Evolutionary conservation across 108 stramenopile species (phyloP).

Genomic region (Bacterosira constricta): DNA sequence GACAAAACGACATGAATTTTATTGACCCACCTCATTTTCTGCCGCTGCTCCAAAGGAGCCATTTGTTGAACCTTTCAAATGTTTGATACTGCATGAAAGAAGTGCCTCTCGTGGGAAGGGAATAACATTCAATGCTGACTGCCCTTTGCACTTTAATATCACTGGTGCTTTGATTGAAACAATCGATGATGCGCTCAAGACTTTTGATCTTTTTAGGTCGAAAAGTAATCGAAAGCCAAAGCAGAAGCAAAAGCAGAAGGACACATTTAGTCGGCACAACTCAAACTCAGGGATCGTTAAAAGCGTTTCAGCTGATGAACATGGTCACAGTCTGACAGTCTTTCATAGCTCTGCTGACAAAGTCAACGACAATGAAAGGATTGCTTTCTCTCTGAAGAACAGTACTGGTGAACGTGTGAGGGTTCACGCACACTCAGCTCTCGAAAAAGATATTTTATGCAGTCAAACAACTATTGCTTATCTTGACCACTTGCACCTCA

Average conservation of each 20-base stretch:
- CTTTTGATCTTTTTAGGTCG: constrained; percentile 45
- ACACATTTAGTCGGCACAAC: too few relatives aligned
- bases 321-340: constrained; percentile 42
- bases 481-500: constrained; percentile 73
- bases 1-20: too few relatives aligned
- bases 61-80: constrained; percentile 85
- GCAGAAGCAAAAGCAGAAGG: too few relatives aligned
- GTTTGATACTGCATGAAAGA: constrained; percentile 66
- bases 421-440: constrained; percentile 66
- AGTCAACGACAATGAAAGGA: constrained; percentile 63
- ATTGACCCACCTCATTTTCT: background rate
- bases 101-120: constrained; percentile 70
- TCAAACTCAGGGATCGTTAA: background rate
- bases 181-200: constrained; percentile 72
- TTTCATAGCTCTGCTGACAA: constrained; percentile 65
- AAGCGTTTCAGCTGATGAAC: constrained; percentile 6
- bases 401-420: constrained; percentile 88
- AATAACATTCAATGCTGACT: constrained; percentile 65
- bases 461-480: constrained; percentile 63
- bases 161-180: constrained; percentile 84
- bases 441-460: constrained; percentile 24
- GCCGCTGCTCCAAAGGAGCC: constrained; percentile 66
- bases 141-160: constrained; percentile 85
- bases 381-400: constrained; percentile 91
- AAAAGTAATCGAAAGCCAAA: background rate